A percentile compares a stretch with the other conserved stretches of the same genome.
phyloP scores from a whole-genome alignment of 2,329 filamentous ascomycete genomes.

The Lecanicillium sp. region DNA sequence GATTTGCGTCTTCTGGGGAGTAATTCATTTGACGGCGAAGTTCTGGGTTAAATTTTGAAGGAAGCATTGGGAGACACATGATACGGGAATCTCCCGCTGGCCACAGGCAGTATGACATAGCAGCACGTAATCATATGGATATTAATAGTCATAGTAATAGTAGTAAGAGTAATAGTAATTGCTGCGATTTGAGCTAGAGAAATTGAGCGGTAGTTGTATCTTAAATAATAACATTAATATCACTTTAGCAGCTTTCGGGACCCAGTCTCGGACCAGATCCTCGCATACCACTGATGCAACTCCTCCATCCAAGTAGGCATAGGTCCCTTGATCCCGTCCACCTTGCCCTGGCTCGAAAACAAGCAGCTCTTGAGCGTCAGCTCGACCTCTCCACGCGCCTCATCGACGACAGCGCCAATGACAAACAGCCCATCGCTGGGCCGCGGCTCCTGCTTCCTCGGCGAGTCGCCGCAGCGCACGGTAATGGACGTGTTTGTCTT shows the following conservation, averaged over 20 bases:
- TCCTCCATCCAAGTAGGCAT: slow-evolving; percentile 21
- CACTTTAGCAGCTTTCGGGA: slow-evolving; percentile 28
- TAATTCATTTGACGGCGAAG: no score
- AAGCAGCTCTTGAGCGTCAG: slow-evolving; percentile 58
- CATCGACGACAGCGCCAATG: slow-evolving; percentile 54
- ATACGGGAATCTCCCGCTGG: no score
- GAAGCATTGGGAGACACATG: no score
- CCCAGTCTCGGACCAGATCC: slow-evolving; percentile 30
- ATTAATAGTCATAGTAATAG: no score
- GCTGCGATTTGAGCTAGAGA: no score
- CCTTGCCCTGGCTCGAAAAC: slow-evolving; percentile 36
- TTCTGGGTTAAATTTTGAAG: no score
- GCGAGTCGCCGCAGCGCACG: slow-evolving; percentile 59
- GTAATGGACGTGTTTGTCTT: slow-evolving; percentile 53
- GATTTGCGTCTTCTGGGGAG: not conserved
- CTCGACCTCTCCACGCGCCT: slow-evolving; percentile 50
- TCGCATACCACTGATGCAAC: slow-evolving; percentile 32
- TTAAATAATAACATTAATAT: no score
- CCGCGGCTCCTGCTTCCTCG: slow-evolving; percentile 46
- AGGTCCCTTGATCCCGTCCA: slow-evolving; percentile 23
- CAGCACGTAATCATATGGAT: no score
- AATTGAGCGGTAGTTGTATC: no score
- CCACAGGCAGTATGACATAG: no score
- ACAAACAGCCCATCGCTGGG: slow-evolving; percentile 59
- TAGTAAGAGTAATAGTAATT: no score